Base-by-base conservation (phyloP, 1,284 basidiomycete species). In the Fomitopsis palustris region DNA sequence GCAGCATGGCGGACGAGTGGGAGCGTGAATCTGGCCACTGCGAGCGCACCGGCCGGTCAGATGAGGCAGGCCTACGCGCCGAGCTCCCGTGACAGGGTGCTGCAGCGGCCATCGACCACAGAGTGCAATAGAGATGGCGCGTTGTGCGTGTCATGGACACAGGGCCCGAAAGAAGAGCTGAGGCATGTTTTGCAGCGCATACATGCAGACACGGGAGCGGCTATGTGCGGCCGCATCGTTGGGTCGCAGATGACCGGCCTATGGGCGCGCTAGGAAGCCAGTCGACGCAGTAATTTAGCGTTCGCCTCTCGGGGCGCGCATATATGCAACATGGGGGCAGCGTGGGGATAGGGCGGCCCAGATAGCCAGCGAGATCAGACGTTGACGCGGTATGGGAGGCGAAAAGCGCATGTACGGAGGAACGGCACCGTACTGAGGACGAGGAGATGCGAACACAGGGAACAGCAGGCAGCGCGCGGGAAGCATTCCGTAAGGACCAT, bases 1-100 rank as follows among this genome's bases (percentile, higher is more conserved):
- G 51, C 54, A 54, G 35, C 49, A 43, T 54, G 55, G 21, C 43
- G 53, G 59, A 56, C 23, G 52, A 52, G 27, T 35, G 29, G 27
- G 47, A 33, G 47, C 14, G 31, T 25, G 27, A 12, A 25, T 1
- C 31, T 52, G n/a, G 33, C 8, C 19, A 42, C 21, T 17, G 16
- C 14, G 39, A n/a, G 14, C 5, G 17, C 19, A 17, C 25, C 23
- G 31, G 49, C 23, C 21, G 31, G 33, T 21, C 49, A 35, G 29
- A 33, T 23, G 49, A 19, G 49, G 12, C 17, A 52, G 33, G 29
- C 49, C 49, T 31, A 31, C 49, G 27, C 19, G 27, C 23, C 41
- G 19, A 25, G 41, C n/a, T 43, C 41, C 19, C 45, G 45, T 25
- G 27, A 25, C 12, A 23, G 23, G 16, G 45, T 23, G 25, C 21